Evolutionary conservation across 805 yeast species (phyloP), one percentile per base, ranked within the genome.

Genomic region (Wickerhamiella kurtzmanii): DNA sequence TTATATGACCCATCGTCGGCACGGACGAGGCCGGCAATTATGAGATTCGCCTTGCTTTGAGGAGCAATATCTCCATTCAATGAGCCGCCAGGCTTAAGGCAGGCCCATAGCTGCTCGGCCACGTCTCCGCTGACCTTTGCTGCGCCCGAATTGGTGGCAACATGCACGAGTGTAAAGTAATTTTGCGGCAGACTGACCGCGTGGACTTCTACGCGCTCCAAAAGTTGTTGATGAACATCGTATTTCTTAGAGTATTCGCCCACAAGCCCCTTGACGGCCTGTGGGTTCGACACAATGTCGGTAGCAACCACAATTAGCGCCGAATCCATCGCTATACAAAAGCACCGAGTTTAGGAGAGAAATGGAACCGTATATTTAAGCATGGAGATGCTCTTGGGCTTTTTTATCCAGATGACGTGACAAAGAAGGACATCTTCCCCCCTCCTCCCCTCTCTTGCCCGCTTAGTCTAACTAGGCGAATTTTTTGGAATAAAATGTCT

Each of bases 1-100:
- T 36, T 41, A 56, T 64, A 50, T 35, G 45, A 44, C 47, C 51
- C 48, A 41, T 56, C 17, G 42, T 47, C 40, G 50, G 51, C 56
- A 61, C 64, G 47, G 60, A 64, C 51, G 65, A 67, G 20, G 63
- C 66, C 28, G 64, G 41, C 64, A 44, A 35, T 56, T 51, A 25
- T 81, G 46, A 84, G 60, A 4, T 56, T 41, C 17, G 53, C 40
- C 20, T 47, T 46, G 25, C 44, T 28, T 4, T 47, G 28, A 0
- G 47, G 32, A 28, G 50, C 46, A 11, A 58, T 42, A 2, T 53
- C 52, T 17, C 71, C 71, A 4, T 45, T 45, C 13, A 67, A 45
- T 18, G 36, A 43, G 22, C 67, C 71, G 2, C 60, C 59, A 17
- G 62, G 57, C 18, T 48, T 48, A 48, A 68, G 47, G 2, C 65